Base-by-base conservation (phyloP, 495 filamentous ascomycete species). In the Extremus antarcticus region DNA sequence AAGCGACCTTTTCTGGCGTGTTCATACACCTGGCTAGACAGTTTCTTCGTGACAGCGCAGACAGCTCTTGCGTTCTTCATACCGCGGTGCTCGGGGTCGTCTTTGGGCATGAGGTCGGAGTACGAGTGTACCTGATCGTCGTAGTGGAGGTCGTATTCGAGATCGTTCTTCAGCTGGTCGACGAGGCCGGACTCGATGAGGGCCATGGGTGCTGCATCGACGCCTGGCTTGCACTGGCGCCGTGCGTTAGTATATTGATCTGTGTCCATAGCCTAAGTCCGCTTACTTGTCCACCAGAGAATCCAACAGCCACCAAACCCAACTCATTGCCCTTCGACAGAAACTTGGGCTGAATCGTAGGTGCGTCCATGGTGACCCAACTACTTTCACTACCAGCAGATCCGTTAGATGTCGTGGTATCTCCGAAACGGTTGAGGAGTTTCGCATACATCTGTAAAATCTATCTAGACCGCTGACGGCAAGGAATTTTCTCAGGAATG, bases 51-150 rank as follows among this genome's bases (percentile, higher is more conserved):
- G n/a, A 95, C 92, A 53, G 84, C 84, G 63, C 85, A 90, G 60
- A 95, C 91, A 51, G 88, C 81, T 56, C 79, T 81, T 2, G 92
- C 90, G 70, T 88, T 88, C 77, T 91, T 94, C 92, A 99, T 97
- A 68, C 78, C 78, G 23, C 87, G 85, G 75, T 87, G 79, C 52
- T 84, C 82, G 8, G 90, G 87, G 68, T 92, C 87, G 8, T 74
- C 66, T 40, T 73, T 54, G 23, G 94, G 92, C 8, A 88, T 79
- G 43, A 90, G 71, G 38, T 88, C 80, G 41, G 78, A 76, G 74
- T 95, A 97, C 64, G 78, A 76, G 73, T 97, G 88, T 24, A 96
- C 86, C 29, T 73, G 77, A 71, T 86, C 73, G 71, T 97, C 88
- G 67, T 90, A 85, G 71, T 88, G 77, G 52, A 99, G 78, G 19